Conservation (phyloP, 129 eudicot species). For the Centella asiatica region DNA sequence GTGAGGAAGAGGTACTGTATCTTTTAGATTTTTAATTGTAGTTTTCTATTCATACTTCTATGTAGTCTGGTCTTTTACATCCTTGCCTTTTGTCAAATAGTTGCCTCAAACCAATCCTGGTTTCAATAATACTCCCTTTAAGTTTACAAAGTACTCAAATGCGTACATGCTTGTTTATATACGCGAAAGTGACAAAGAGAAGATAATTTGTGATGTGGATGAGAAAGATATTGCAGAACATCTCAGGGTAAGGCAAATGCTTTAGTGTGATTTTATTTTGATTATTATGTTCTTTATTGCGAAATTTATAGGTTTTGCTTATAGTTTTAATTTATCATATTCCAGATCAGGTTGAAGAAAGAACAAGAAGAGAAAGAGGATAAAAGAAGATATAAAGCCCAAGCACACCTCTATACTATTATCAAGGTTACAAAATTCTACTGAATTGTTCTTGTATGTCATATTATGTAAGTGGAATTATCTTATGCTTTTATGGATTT, state of each 20-base stretch:
- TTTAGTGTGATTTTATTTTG: not conserved
- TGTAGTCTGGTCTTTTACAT: conserved; percentile 12
- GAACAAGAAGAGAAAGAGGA: conserved; percentile 95
- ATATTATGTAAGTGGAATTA: not conserved
- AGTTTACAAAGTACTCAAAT: conserved; percentile 88
- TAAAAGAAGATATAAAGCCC: conserved; percentile 80
- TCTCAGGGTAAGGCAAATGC: conserved; percentile 55
- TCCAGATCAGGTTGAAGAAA: conserved; percentile 79
- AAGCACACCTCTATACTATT: conserved; percentile 94
- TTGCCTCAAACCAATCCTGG: conserved; percentile 96
- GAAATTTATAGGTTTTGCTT: not conserved
- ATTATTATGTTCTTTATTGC: not conserved
- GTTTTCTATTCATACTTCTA: not conserved
- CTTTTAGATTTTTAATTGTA: not conserved
- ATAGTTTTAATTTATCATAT: conserved; percentile 1
- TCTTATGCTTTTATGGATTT: not conserved
- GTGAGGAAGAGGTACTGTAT: conserved; percentile 83
- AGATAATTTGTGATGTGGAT: conserved; percentile 82
- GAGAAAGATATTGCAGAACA: conserved; percentile 96
- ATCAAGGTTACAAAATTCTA: conserved; percentile 51
- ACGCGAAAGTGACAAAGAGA: conserved; percentile 90
- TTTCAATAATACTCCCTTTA: conserved; percentile 73
- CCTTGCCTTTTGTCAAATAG: conserved; percentile 31
- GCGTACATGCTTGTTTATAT: conserved; percentile 98
- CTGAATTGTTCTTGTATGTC: not conserved